phyloP scores from a whole-genome alignment of 176 grass and related monocot genomes.

The Puya raimondii region DNA sequence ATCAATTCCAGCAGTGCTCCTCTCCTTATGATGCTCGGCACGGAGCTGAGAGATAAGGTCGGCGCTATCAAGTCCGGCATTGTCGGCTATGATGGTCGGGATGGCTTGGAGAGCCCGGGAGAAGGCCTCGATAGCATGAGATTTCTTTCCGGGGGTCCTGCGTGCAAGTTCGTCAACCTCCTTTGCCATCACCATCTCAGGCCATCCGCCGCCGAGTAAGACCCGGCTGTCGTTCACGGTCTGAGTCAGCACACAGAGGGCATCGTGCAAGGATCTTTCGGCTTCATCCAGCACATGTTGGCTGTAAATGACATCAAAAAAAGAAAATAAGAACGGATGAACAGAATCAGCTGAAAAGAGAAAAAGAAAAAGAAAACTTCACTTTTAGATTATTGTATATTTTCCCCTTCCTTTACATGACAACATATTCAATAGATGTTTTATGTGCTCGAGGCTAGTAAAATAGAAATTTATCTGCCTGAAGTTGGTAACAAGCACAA shows the following conservation, averaged over 20 bases:
- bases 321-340: not conserved
- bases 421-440: too few relatives aligned
- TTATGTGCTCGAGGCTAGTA: too few relatives aligned
- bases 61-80: conserved; percentile 78
- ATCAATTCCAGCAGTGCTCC: conserved; percentile 57
- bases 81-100: conserved; percentile 78
- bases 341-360: not conserved
- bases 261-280: conserved; percentile 92
- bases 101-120: conserved; percentile 79
- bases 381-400: not conserved
- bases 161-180: conserved; percentile 77
- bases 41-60: conserved; percentile 94
- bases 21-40: conserved; percentile 90
- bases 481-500: too few relatives aligned
- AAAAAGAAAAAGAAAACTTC: not conserved
- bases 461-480: too few relatives aligned
- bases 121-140: conserved; percentile 81
- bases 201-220: conserved; percentile 86
- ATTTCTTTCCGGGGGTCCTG: conserved; percentile 87
- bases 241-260: conserved; percentile 78
- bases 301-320: conserved; percentile 28
- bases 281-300: conserved; percentile 89
- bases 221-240: conserved; percentile 86
- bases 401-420: too few relatives aligned
- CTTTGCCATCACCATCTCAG: conserved; percentile 91